Conservation (phyloP, 257 asterid species). For the Euphrasia confusa region DNA sequence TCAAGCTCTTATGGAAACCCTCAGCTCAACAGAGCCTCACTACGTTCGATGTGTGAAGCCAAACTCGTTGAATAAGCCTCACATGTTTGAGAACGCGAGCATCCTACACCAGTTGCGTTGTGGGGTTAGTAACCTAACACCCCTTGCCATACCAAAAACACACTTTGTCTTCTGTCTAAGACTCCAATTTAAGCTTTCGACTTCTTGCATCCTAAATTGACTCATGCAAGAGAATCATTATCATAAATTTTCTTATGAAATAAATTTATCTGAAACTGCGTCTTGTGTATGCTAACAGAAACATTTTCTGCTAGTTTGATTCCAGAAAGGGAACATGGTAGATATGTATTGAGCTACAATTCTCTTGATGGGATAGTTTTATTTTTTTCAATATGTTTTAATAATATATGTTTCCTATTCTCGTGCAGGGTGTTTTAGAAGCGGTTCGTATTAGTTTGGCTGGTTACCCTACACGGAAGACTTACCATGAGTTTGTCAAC, state of each 20-base stretch:
- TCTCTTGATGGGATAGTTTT: not conserved
- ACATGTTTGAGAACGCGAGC: slow-evolving; percentile 84
- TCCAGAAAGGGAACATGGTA: slow-evolving; percentile 2
- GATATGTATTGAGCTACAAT: not conserved
- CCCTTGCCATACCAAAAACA: slow-evolving; percentile 12
- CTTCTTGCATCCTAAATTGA: not conserved
- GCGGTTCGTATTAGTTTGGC: slow-evolving; percentile 99
- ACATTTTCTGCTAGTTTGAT: slow-evolving; percentile 16
- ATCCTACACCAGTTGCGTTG: slow-evolving; percentile 98
- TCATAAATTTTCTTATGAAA: slow-evolving; percentile 7
- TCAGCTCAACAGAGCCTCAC: slow-evolving; percentile 97
- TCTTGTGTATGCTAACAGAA: slow-evolving; percentile 1
- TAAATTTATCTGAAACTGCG: slow-evolving; percentile 11
- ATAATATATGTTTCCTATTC: slow-evolving; percentile 9
- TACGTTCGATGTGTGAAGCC: slow-evolving; percentile 98
- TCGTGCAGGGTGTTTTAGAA: slow-evolving; percentile 91
- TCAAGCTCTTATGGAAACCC: slow-evolving; percentile 97
- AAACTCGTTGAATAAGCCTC: slow-evolving; percentile 78
- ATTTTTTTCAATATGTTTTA: not conserved
- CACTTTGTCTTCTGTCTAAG: slow-evolving; percentile 10
- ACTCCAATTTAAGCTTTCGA: slow-evolving; percentile 13
- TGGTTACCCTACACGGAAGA: slow-evolving; percentile 95
- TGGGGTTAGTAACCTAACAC: slow-evolving; percentile 67
- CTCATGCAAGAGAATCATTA: not conserved
- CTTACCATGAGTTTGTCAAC: slow-evolving; percentile 88